Conservation (phyloP, 768 basidiomycete genomes). For the Lenzites betulinus region DNA sequence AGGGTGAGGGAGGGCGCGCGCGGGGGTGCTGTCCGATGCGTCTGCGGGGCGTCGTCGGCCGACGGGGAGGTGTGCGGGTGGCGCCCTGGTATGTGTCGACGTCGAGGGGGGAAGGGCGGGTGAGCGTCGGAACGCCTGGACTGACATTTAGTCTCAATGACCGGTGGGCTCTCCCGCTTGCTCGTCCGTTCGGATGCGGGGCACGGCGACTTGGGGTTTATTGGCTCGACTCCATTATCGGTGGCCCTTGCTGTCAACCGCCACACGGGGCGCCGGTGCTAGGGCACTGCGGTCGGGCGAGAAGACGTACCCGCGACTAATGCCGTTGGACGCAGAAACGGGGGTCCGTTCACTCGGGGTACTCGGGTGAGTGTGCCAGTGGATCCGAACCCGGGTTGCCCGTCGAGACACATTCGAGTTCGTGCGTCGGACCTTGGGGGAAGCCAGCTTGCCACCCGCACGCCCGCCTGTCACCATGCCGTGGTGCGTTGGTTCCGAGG, state of each 20-base stretch:
- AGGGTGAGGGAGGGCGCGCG: not conserved
- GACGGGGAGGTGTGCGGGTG: too few relatives aligned
- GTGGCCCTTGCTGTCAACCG: not conserved
- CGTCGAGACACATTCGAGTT: not conserved
- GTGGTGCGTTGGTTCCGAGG: too few relatives aligned
- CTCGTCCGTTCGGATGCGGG: not conserved
- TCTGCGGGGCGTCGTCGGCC: too few relatives aligned
- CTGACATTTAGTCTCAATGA: not conserved
- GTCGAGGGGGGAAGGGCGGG: too few relatives aligned
- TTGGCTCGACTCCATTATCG: not conserved
- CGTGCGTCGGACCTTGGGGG: too few relatives aligned
- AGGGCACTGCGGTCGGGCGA: not conserved
- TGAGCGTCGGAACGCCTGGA: too few relatives aligned
- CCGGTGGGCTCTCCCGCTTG: not conserved
- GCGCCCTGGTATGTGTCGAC: too few relatives aligned
- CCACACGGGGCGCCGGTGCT: not conserved
- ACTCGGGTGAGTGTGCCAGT: not conserved
- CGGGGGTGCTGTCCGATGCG: not conserved
- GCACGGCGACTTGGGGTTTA: not conserved
- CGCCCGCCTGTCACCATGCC: too few relatives aligned
- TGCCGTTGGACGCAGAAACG: not conserved
- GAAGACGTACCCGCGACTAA: not conserved
- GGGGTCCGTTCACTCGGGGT: not conserved
- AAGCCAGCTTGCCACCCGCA: too few relatives aligned
- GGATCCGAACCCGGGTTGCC: not conserved